These are phyloP conservation scores for Rubia yunnanensis DNA, from an alignment of 257 asterid species.

Conservation along the genomic window DNA sequence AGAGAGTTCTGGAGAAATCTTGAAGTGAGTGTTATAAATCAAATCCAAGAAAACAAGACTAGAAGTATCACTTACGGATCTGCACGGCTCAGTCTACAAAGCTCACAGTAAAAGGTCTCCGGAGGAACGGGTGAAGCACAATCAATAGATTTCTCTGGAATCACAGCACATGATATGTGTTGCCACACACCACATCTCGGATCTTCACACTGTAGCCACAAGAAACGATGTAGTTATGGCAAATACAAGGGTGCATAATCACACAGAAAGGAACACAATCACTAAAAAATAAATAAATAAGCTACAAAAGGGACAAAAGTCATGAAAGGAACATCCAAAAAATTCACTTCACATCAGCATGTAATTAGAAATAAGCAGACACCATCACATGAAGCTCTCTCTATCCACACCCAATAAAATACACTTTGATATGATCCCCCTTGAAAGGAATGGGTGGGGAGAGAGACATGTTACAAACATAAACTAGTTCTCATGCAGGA, in stretches of 20 bases:
- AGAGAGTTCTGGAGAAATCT: background rate
- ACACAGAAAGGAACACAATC: background rate
- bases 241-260: slow-evolving; percentile 1
- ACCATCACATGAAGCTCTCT: background rate
- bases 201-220: slow-evolving; percentile 82
- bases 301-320: background rate
- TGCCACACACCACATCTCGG: slow-evolving; percentile 84
- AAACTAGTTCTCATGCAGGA: background rate
- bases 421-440: no score
- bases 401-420: background rate
- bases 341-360: background rate
- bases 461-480: background rate
- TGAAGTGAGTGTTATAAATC: background rate
- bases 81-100: slow-evolving; percentile 82
- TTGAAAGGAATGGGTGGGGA: background rate
- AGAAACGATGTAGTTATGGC: slow-evolving; percentile 14
- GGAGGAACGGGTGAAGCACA: slow-evolving; percentile 59
- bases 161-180: slow-evolving; percentile 81
- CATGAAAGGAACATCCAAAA: background rate
- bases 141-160: slow-evolving; percentile 79
- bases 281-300: background rate
- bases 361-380: background rate
- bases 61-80: slow-evolving; percentile 77
- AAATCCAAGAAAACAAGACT: background rate
- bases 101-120: slow-evolving; percentile 75